Evolutionary conservation across 495 filamentous ascomycete species (phyloP).

Genomic region (Haplographium delicatum): DNA sequence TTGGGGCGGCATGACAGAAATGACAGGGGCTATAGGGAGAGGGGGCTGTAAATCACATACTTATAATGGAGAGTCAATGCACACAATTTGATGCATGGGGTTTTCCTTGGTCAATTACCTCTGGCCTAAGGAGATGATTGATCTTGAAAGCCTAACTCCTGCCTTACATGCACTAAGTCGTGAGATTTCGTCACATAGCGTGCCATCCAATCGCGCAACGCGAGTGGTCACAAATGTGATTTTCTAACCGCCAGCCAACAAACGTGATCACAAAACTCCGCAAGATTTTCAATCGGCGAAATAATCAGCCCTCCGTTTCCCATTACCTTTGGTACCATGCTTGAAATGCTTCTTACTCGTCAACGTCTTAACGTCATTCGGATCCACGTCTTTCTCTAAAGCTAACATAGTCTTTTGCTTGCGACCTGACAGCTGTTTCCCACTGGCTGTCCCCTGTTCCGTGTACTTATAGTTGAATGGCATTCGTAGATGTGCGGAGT

Average conservation of each 20-base stretch:
- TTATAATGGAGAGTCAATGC: not conserved
- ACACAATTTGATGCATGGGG: not conserved
- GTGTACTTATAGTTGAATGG: constrained; percentile 85
- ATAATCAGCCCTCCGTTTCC: constrained; percentile 34
- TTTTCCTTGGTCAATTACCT: not conserved
- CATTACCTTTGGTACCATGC: constrained; percentile 58
- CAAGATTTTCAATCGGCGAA: constrained; percentile 28
- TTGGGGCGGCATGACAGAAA: not conserved
- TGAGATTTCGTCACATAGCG: not conserved
- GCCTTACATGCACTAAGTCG: constrained; percentile 3
- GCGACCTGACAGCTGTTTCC: constrained; percentile 70
- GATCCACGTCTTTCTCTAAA: constrained; percentile 76
- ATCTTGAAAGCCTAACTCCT: constrained; percentile 1
- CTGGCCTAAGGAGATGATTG: not conserved
- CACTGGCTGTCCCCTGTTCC: constrained; percentile 62
- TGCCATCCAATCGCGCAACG: constrained; percentile 1
- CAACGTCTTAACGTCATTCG: constrained; percentile 65
- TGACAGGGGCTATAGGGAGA: not conserved
- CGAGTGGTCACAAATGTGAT: constrained; percentile 2
- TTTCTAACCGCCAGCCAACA: constrained; percentile 9
- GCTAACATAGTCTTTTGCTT: constrained; percentile 84
- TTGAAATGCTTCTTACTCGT: constrained; percentile 96
- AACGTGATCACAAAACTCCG: constrained; percentile 2
- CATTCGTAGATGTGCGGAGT: constrained; percentile 62
- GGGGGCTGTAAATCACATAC: not conserved